These are phyloP conservation scores for Zoysia matrella DNA, from an alignment of 202 grass and related monocot genomes.

Conservation along the genomic window DNA sequence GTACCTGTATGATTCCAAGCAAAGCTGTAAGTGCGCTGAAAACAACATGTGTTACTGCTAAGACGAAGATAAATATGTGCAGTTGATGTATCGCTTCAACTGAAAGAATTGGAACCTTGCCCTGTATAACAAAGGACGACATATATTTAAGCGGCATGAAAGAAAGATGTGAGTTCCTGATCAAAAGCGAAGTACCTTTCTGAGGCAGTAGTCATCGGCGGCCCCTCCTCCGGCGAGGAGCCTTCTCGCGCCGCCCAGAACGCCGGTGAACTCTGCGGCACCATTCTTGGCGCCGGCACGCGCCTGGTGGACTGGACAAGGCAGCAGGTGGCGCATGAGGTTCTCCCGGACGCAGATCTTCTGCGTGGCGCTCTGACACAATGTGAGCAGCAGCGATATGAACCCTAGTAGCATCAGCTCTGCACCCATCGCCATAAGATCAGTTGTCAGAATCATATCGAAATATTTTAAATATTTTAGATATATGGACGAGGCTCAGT, in stretches of 20 bases:
- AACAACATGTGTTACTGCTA: slow-evolving; percentile 59
- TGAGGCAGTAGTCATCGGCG: slow-evolving; percentile 44
- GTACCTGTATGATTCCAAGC: slow-evolving; percentile 73
- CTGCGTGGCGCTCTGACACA: slow-evolving; percentile 59
- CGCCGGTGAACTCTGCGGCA: slow-evolving; percentile 31
- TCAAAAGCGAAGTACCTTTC: slow-evolving; percentile 49
- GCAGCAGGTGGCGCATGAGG: slow-evolving; percentile 54
- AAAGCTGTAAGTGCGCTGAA: slow-evolving; percentile 72
- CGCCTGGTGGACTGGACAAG: slow-evolving; percentile 23
- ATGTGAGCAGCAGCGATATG: slow-evolving; percentile 77
- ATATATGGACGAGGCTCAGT: not conserved
- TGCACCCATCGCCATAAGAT: slow-evolving; percentile 2
- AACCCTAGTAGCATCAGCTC: slow-evolving; percentile 95
- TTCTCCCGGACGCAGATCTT: slow-evolving; percentile 58
- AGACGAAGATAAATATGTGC: slow-evolving; percentile 65
- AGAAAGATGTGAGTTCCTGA: not conserved
- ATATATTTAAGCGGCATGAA: not conserved
- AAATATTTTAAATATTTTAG: not conserved
- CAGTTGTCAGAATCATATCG: too few relatives aligned
- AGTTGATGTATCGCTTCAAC: slow-evolving; percentile 69
- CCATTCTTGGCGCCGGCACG: not conserved
- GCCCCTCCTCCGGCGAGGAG: slow-evolving; percentile 54
- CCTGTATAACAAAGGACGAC: slow-evolving; percentile 34
- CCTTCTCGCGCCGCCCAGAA: slow-evolving; percentile 50
- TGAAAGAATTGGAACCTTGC: slow-evolving; percentile 76